phyloP scores from a whole-genome alignment of 169 alveolate genomes.

The Eimeria maxima region DNA sequence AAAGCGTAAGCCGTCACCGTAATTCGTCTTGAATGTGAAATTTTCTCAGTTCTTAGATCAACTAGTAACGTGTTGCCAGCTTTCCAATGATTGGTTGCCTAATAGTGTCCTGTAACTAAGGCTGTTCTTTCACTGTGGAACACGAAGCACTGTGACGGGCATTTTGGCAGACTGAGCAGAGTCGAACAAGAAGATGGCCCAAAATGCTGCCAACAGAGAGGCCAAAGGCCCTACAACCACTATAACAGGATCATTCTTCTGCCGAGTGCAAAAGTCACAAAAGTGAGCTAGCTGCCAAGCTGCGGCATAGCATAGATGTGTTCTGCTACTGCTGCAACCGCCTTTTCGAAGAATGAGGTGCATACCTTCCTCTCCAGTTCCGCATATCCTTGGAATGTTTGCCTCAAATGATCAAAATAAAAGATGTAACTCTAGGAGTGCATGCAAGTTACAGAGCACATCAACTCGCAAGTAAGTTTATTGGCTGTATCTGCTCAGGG shows the following conservation, averaged over 20 bases:
- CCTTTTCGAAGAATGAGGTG: not conserved
- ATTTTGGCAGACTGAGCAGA: not conserved
- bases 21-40: not conserved
- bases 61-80: not conserved
- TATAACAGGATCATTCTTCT: conserved; percentile 62
- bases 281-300: conserved; percentile 23
- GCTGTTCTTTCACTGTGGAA: not conserved
- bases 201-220: conserved; percentile 11
- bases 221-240: conserved; percentile 73
- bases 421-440: not conserved
- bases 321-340: not conserved
- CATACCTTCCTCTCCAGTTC: not conserved
- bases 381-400: not conserved
- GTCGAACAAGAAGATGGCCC: conserved; percentile 29
- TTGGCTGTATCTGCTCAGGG: conserved; percentile 9
- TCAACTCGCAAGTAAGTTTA: not conserved
- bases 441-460: not conserved
- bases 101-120: not conserved
- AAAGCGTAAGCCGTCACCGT: not conserved
- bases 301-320: not conserved
- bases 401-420: not conserved
- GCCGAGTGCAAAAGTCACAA: conserved; percentile 32
- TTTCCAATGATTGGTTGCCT: not conserved
- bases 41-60: not conserved
- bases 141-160: conserved; percentile 4